Evolutionary conservation across 2,329 filamentous ascomycete species (phyloP), one percentile per base, ranked within the genome.

Genomic region (Teratosphaeria destructans): DNA sequence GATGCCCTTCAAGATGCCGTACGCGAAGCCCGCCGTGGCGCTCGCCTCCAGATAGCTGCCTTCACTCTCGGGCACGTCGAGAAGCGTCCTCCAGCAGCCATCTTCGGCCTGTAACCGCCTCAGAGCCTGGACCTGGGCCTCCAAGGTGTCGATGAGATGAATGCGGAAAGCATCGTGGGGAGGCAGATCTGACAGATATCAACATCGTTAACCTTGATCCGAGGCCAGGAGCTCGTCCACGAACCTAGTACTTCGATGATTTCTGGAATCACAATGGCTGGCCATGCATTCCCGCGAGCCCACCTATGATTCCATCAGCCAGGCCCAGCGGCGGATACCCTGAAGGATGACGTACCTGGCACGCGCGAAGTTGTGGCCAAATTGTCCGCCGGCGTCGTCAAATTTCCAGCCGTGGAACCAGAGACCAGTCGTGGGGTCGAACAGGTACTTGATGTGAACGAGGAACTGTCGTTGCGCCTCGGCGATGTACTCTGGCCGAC

Each of bases 321-420:
- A 10, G 16, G 43, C n/a, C 16, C 19, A 6, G 3, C 23, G 7
- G 8, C 23, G n/a, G 43, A 16, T 19, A 23, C 19, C 6, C 3
- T 0, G n/a, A n/a, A 10, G 19, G 8, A 2, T 23, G n/a, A 7
- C n/a, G 1, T 23, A 49, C 43, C 27, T 32, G 34, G 81, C 81
- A 56, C 75, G 66, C 2, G 81, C 81, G 64, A 83, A 84, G 64
- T 83, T 82, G 65, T 84, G 81, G 2, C 81, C 78, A 7, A 78
- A 67, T 27, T 72, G 67, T 0, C 84, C 86, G 8, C 66, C 65
- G 35, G 81, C 82, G 1, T 85, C 81, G 55, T 86, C 81, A 66
- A 90, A 92, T 10, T 86, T 86, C 89, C 89, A 93, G 32, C 89
- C 89, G 72, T 93, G 89, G 77, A 87, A 92, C 73, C 88, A 93